Percentiles rank a stretch among this genome's conserved stretches.
phyloP scores from a whole-genome alignment of 2,329 filamentous ascomycete genomes.

The Fonsecaea pedrosoi region DNA sequence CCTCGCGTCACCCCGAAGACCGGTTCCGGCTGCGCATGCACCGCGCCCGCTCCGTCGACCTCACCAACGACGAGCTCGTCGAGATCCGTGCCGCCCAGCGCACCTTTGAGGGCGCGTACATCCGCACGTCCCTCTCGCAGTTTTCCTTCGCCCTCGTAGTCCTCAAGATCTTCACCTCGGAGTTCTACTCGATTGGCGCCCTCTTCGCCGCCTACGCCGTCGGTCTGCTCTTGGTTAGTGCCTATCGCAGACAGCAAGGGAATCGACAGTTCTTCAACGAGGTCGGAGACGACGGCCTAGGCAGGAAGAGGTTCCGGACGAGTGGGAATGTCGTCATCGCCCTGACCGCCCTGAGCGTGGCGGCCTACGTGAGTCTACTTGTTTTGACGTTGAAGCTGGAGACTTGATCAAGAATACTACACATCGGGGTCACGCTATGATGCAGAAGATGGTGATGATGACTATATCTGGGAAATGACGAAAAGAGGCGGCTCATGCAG shows the following conservation, averaged over 20 bases:
- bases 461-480: too few relatives aligned
- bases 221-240: conserved; percentile 79
- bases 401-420: conserved; percentile 18
- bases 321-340: conserved; percentile 71
- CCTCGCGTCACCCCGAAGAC: conserved; percentile 68
- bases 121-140: conserved; percentile 90
- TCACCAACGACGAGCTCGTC: conserved; percentile 84
- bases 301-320: conserved; percentile 67
- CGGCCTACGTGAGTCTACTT: conserved; percentile 66
- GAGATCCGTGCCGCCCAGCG: conserved; percentile 94
- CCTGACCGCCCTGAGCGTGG: conserved; percentile 66
- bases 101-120: conserved; percentile 96
- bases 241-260: conserved; percentile 87
- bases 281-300: conserved; percentile 63
- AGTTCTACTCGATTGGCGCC: conserved; percentile 97
- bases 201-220: conserved; percentile 91
- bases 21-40: conserved; percentile 80
- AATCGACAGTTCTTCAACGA: conserved; percentile 87
- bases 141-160: conserved; percentile 96
- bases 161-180: conserved; percentile 92
- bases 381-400: conserved; percentile 60
- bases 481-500: background rate
- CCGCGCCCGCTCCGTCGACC: conserved; percentile 79
- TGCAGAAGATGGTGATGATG: background rate
- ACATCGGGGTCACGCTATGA: background rate